Conservation (phyloP, 805 yeast species). For the Myxozyma kluyveri region DNA sequence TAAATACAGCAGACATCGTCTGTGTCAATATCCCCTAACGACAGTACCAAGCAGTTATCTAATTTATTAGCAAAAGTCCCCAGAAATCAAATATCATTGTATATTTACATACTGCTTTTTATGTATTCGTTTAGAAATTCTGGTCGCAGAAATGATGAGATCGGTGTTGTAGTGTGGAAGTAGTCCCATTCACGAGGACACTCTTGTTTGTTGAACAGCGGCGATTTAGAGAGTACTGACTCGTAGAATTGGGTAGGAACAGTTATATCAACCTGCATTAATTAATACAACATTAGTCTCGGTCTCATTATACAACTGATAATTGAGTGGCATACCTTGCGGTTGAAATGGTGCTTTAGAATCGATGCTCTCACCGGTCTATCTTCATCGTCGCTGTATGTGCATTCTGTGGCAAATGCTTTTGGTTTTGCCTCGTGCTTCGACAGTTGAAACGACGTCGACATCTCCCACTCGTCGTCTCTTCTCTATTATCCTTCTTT, state of each 20-base stretch:
- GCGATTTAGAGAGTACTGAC: neutral
- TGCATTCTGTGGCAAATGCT: slow-evolving; percentile 17
- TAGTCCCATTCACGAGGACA: slow-evolving; percentile 14
- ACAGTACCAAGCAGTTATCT: slow-evolving; percentile 27
- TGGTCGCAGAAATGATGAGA: slow-evolving; percentile 16
- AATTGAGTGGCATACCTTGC: slow-evolving; percentile 12
- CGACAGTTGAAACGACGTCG: slow-evolving; percentile 23
- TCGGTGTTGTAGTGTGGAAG: slow-evolving; percentile 15
- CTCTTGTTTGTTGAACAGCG: slow-evolving; percentile 6
- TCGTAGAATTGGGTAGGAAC: slow-evolving; percentile 13
- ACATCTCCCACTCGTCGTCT: too few relatives aligned
- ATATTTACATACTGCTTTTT: slow-evolving; percentile 18
- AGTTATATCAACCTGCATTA: slow-evolving; percentile 18
- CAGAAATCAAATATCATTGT: neutral
- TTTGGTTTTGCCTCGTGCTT: slow-evolving; percentile 15
- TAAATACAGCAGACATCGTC: slow-evolving; percentile 26
- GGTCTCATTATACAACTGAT: too few relatives aligned
- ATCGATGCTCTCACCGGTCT: slow-evolving; percentile 7
- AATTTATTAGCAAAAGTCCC: neutral
- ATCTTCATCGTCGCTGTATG: neutral
- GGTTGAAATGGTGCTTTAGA: slow-evolving; percentile 24
- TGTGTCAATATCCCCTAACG: slow-evolving; percentile 18
- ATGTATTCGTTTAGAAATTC: slow-evolving; percentile 21
- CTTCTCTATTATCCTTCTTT: too few relatives aligned
- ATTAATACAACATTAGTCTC: too few relatives aligned